Evolutionary conservation across 352 stramenopile species (phyloP).

Genomic region (Phytopythium kandeliae): DNA sequence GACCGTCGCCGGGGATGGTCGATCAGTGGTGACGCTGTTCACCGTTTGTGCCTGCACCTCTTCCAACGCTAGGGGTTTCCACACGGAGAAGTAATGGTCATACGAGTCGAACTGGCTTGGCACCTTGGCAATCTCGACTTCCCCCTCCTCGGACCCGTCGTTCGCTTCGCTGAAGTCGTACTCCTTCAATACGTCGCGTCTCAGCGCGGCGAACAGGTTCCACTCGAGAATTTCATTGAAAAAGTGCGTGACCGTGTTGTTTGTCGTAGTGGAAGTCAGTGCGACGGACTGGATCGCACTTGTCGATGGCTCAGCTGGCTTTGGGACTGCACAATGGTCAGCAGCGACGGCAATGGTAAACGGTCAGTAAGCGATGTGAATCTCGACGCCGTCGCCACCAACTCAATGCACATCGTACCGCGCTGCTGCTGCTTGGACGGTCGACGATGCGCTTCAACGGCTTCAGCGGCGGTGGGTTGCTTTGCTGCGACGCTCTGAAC

Average conservation of each 20-base stretch:
- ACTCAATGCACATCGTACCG: slow-evolving; percentile 4
- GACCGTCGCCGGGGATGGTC: slow-evolving; percentile 41
- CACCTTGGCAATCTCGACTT: slow-evolving; percentile 62
- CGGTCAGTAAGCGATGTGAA: background rate
- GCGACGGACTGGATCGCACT: background rate
- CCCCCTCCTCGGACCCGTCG: slow-evolving; percentile 67
- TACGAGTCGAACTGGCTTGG: slow-evolving; percentile 85
- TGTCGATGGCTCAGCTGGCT: background rate
- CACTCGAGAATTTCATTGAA: slow-evolving; percentile 83
- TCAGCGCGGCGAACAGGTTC: slow-evolving; percentile 63
- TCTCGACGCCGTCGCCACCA: background rate
- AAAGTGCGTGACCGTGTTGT: slow-evolving; percentile 73
- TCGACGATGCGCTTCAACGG: slow-evolving; percentile 51
- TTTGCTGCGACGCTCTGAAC: background rate
- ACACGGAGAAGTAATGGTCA: slow-evolving; percentile 86
- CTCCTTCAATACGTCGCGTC: slow-evolving; percentile 47
- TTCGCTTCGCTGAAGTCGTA: slow-evolving; percentile 44
- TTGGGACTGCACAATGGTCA: slow-evolving; percentile 2
- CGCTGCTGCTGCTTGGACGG: slow-evolving; percentile 66
- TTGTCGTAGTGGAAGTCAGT: slow-evolving; percentile 14
- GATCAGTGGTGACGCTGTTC: slow-evolving; percentile 69
- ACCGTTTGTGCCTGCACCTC: slow-evolving; percentile 87
- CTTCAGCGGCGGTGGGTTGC: slow-evolving; percentile 16
- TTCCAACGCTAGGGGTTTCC: slow-evolving; percentile 78
- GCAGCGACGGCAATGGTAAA: background rate